Base-by-base conservation (phyloP, 2,329 filamentous ascomycete genomes). In the Neocucurbitaria cava region DNA sequence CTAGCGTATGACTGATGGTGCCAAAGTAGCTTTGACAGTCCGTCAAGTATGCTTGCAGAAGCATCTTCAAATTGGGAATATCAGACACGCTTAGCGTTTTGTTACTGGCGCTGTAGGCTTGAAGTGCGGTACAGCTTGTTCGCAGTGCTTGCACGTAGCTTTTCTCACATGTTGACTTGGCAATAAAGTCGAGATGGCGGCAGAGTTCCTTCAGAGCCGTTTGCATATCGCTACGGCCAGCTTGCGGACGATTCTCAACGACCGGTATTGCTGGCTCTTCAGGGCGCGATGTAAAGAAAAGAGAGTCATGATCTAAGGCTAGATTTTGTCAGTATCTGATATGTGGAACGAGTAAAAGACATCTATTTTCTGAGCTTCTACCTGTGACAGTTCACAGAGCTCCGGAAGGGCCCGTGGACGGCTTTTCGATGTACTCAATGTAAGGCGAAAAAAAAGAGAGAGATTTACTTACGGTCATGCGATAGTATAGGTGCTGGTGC, bases 71-170 rank as follows among this genome's bases (percentile, higher is more conserved):
- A 23, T 44, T 33, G 2, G 53, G 15, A 10, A 44, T 5, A 4
- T 53, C 31, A n/a, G 5, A 9, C 8, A 51, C 26, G 6, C 39
- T 35, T 7, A 44, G 44, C 7, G 31, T 31, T 1, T 30, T 4
- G 2, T 23, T 31, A 5, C 20, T 41, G 28, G 30, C 39, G 23
- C 47, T 11, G 15, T 49, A 31, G 2, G 30, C n/a, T 1, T 57
- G 35, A 10, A 70, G 59, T 2, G 64, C 66, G 3, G 31, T 15
- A 24, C 63, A 66, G 24, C 68, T 69, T 5, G 46, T 38, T 3
- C 51, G 60, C 18, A 71, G 40, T 40, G 52, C 35, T 1, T 52
- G 36, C 15, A 71, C 55, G 43, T 71, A 71, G 3, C 59, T 36
- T 42, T 56, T 56, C 39, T 72, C 68, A 30, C 57, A 59, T 20